These are phyloP conservation scores for Mortierella alpina DNA, from an alignment of 192 early-diverging fungal species.

Conservation along the genomic window DNA sequence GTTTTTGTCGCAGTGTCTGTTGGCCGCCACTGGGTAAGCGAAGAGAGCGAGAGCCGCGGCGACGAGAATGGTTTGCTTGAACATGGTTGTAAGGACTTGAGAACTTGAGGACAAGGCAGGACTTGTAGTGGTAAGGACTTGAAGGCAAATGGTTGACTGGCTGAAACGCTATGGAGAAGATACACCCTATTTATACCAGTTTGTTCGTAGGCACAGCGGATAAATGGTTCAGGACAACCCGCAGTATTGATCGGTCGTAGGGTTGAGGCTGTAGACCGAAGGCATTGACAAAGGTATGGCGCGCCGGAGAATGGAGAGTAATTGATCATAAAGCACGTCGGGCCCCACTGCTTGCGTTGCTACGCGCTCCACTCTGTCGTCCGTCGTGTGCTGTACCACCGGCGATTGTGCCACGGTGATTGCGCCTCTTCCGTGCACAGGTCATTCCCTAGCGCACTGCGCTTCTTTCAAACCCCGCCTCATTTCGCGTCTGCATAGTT, in stretches of 20 bases:
- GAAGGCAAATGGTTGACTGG: constrained; percentile 9
- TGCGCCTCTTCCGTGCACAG: constrained; percentile 13
- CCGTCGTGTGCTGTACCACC: too few species aligned
- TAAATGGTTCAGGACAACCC: constrained; percentile 5
- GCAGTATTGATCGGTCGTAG: constrained; percentile 1
- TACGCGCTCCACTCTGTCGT: constrained; percentile 2
- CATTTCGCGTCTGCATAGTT: constrained; percentile 7
- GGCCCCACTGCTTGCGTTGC: constrained; percentile 16
- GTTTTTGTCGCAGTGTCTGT: constrained; percentile 22
- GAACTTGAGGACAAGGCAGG: background rate
- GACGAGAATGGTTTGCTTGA: constrained; percentile 28
- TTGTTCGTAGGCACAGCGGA: constrained; percentile 8
- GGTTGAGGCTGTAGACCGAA: constrained; percentile 14
- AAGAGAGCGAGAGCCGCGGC: constrained; percentile 24
- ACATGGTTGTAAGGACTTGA: too few species aligned
- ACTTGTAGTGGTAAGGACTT: constrained; percentile 27
- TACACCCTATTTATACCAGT: constrained; percentile 18
- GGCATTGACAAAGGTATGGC: constrained; percentile 9
- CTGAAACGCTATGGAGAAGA: constrained; percentile 14
- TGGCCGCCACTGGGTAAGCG: constrained; percentile 17
- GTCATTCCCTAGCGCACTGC: constrained; percentile 8
- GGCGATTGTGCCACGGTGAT: constrained; percentile 11
- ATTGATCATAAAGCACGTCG: constrained; percentile 17
- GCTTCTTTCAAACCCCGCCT: constrained; percentile 28
- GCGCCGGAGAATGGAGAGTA: constrained; percentile 10